A percentile compares a stretch with the other conserved stretches of the same genome.
Evolutionary conservation across 2,329 filamentous ascomycete species (phyloP).

Genomic region (Arachnopeziza araneosa): DNA sequence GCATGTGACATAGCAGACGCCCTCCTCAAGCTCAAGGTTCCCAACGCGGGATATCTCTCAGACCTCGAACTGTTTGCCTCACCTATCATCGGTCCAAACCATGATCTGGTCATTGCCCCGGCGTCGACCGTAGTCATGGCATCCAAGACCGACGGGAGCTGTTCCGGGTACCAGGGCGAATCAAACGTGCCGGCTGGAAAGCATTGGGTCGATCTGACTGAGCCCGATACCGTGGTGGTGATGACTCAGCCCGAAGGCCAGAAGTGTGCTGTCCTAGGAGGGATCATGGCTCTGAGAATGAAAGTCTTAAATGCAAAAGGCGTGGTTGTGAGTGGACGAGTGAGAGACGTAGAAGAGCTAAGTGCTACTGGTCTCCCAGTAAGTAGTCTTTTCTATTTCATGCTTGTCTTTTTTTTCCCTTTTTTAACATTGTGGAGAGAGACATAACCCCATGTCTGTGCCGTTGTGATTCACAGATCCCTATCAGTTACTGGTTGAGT

Average conservation of each 20-base stretch:
- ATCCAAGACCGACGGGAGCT: constrained; percentile 44
- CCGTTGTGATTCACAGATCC: not conserved
- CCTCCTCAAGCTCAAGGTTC: constrained; percentile 61
- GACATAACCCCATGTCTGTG: not conserved
- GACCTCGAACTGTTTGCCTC: constrained; percentile 42
- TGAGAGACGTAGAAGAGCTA: constrained; percentile 60
- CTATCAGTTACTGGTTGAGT: not conserved
- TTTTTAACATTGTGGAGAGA: not conserved
- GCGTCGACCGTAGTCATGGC: constrained; percentile 61
- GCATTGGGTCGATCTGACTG: constrained; percentile 64
- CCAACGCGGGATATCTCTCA: constrained; percentile 60
- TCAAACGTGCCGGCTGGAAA: constrained; percentile 50
- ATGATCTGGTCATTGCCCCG: constrained; percentile 34
- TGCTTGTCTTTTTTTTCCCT: not conserved
- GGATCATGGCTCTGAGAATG: constrained; percentile 69
- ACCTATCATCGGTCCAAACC: constrained; percentile 8
- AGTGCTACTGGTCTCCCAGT: constrained; percentile 50
- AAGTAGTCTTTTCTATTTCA: constrained; percentile 26
- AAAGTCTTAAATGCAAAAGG: constrained; percentile 53
- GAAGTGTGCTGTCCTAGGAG: constrained; percentile 67
- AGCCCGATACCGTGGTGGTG: constrained; percentile 56
- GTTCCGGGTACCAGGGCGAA: constrained; percentile 18
- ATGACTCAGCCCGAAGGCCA: constrained; percentile 61
- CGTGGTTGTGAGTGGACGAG: constrained; percentile 62
- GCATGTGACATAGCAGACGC: constrained; percentile 65